Conservation (phyloP, 257 asterid genomes). For the Ophiorrhiza pumila region DNA sequence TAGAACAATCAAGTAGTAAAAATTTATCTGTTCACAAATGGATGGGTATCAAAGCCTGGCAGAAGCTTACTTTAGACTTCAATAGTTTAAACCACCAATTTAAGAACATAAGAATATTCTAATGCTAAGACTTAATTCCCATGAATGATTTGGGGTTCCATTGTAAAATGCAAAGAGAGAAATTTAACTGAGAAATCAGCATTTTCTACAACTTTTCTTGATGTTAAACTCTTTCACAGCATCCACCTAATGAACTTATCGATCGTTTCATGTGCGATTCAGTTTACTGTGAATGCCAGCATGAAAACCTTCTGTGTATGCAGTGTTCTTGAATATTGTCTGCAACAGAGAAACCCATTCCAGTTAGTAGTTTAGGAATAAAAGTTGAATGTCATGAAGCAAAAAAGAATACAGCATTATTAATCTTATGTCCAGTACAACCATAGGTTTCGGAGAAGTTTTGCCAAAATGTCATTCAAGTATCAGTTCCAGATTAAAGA, state of each 20-base stretch:
- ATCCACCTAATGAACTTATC: no score
- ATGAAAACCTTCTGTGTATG: constrained; percentile 78
- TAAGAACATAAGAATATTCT: no score
- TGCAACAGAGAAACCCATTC: constrained; percentile 29
- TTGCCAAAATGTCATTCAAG: not conserved
- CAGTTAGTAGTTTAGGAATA: not conserved
- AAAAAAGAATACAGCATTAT: not conserved
- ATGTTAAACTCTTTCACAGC: no score
- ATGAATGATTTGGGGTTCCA: not conserved
- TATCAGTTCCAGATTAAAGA: not conserved
- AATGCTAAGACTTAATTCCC: not conserved
- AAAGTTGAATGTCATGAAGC: not conserved
- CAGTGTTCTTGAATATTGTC: constrained; percentile 72
- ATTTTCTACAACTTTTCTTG: not conserved
- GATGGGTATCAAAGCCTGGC: no score
- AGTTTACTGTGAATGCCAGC: constrained; percentile 50
- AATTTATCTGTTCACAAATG: no score
- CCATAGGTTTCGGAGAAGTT: not conserved
- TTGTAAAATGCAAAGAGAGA: not conserved
- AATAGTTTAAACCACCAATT: no score
- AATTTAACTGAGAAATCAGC: not conserved
- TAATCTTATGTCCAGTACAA: not conserved
- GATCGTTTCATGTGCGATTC: constrained; percentile 32
- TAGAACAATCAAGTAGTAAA: no score
- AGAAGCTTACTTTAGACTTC: no score